Evolutionary conservation across 139 green algal species (phyloP).

Genomic region (Tetradesmus lagerheimii): DNA sequence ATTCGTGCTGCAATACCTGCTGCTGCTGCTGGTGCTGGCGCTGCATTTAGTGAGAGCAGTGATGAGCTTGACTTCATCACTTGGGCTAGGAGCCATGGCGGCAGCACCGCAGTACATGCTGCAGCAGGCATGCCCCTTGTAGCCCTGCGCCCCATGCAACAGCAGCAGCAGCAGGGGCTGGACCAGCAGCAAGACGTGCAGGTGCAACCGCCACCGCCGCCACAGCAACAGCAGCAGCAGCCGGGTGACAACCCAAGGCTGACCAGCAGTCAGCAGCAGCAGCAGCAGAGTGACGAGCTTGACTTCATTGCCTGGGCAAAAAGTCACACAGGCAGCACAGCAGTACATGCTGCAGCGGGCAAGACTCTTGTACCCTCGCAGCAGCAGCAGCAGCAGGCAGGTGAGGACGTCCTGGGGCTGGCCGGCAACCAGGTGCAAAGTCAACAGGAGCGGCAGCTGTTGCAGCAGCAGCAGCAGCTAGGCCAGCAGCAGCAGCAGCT

Average conservation of each 20-base stretch:
- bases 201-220: too few relatives aligned
- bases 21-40: slow-evolving; percentile 19
- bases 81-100: not conserved
- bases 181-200: too few relatives aligned
- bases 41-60: not conserved
- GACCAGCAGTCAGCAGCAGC: too few relatives aligned
- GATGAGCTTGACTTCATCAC: slow-evolving; percentile 2
- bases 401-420: too few relatives aligned
- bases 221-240: not conserved
- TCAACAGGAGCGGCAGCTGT: too few relatives aligned
- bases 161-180: not conserved
- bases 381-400: slow-evolving; percentile 20
- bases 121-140: too few relatives aligned
- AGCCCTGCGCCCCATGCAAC: too few relatives aligned
- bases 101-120: not conserved
- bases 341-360: too few relatives aligned
- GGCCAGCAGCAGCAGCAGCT: slow-evolving; percentile 33
- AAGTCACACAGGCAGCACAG: not conserved
- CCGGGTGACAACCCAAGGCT: too few relatives aligned
- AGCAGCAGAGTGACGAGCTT: slow-evolving; percentile 15
- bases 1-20: not conserved
- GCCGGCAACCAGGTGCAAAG: not conserved
- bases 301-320: slow-evolving; percentile 2
- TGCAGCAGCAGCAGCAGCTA: slow-evolving; percentile 5
- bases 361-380: too few relatives aligned